A percentile compares a stretch with the other conserved stretches of the same genome.
phyloP scores from a whole-genome alignment of 2,329 filamentous ascomycete species.

The Torrubiella hemipterigena region DNA sequence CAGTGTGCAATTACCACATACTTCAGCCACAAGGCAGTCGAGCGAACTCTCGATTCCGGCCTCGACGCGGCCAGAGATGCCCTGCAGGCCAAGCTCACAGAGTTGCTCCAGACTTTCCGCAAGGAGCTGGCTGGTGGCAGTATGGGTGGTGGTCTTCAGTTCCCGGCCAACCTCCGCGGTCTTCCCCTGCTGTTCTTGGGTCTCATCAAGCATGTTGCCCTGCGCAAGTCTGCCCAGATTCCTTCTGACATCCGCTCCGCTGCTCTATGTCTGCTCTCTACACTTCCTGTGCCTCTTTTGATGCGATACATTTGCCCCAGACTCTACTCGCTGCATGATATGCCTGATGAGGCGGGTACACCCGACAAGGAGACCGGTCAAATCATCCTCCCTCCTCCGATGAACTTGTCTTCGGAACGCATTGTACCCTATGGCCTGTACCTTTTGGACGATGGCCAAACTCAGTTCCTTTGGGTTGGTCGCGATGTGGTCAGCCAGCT shows the following conservation, averaged over 20 bases:
- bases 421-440: constrained; percentile 87
- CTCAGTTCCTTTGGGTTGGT: constrained; percentile 94
- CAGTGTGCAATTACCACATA: constrained; percentile 87
- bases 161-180: constrained; percentile 82
- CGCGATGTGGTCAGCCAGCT: constrained; percentile 86
- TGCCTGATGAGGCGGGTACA: constrained; percentile 85
- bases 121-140: constrained; percentile 94
- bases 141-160: constrained; percentile 88
- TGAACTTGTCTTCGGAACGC: constrained; percentile 80
- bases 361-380: constrained; percentile 79
- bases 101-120: constrained; percentile 88
- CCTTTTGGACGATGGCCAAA: constrained; percentile 93
- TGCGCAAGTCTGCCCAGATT: constrained; percentile 87
- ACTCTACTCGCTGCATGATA: constrained; percentile 83
- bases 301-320: constrained; percentile 88
- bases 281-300: constrained; percentile 75
- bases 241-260: constrained; percentile 89
- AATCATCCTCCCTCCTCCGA: constrained; percentile 71
- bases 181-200: constrained; percentile 86
- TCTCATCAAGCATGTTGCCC: constrained; percentile 89
- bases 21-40: constrained; percentile 96
- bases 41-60: constrained; percentile 73
- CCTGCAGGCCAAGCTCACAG: constrained; percentile 80
- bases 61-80: constrained; percentile 86
- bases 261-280: constrained; percentile 87